Evolutionary conservation across 1,139 yeast genomes (phyloP).

Genomic region (Cylindricascospora bacillispora): DNA sequence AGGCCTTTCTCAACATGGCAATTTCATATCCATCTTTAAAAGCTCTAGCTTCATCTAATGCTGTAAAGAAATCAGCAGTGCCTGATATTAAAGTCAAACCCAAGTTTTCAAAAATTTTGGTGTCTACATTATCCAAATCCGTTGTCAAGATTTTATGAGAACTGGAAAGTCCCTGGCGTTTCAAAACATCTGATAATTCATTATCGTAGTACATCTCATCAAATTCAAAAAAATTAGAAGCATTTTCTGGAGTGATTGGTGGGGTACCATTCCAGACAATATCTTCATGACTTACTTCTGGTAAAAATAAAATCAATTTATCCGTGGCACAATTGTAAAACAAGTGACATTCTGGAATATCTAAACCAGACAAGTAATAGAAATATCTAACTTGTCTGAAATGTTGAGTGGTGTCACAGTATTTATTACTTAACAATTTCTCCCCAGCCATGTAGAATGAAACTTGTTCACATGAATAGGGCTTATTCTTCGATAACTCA

Average conservation of each 20-base stretch:
- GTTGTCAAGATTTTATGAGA: conserved; percentile 27
- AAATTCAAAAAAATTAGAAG: conserved; percentile 54
- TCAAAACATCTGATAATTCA: conserved; percentile 31
- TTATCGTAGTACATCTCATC: conserved; percentile 61
- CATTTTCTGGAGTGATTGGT: conserved; percentile 44
- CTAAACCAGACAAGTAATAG: conserved; percentile 76
- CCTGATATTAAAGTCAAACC: conserved; percentile 33
- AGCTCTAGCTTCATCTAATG: conserved; percentile 76
- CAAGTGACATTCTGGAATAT: conserved; percentile 65
- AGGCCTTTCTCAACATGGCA: conserved; percentile 63
- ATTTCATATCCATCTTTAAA: conserved; percentile 79
- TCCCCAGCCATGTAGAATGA: conserved; percentile 62
- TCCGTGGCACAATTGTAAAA: conserved; percentile 44
- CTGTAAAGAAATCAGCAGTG: conserved; percentile 45
- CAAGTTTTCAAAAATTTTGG: conserved; percentile 21
- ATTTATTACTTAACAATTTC: conserved; percentile 46
- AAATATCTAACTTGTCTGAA: conserved; percentile 87
- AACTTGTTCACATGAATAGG: too few species aligned
- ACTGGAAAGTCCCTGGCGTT: conserved; percentile 13
- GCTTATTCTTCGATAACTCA: too few species aligned
- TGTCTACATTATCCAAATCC: conserved; percentile 25
- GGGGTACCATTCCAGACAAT: conserved; percentile 97
- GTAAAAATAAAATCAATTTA: conserved; percentile 58
- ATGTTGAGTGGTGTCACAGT: conserved; percentile 69
- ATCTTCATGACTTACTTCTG: conserved; percentile 74